A percentile compares a stretch with the other conserved stretches of the same genome.
phyloP scores from a whole-genome alignment of 2,329 filamentous ascomycete genomes.

The Calonectria montana region DNA sequence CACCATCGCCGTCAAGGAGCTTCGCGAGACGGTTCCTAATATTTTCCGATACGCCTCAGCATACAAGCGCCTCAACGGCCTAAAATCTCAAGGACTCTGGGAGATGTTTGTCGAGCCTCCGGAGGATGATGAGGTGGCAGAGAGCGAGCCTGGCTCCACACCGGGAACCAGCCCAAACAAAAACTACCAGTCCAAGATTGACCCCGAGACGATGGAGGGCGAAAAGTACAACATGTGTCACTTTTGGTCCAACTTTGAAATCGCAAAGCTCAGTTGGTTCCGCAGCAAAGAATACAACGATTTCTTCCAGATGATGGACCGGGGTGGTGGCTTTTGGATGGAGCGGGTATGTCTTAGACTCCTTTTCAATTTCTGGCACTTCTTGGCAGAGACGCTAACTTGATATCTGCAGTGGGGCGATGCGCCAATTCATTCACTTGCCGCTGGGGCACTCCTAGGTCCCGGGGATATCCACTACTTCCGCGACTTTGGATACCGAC shows the following conservation, averaged over 20 bases:
- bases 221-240: slow-evolving; percentile 99
- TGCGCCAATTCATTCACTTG: slow-evolving; percentile 96
- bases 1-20: slow-evolving; percentile 97
- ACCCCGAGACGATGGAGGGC: slow-evolving; percentile 94
- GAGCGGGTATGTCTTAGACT: slow-evolving; percentile 75
- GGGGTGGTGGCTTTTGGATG: slow-evolving; percentile 98
- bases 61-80: slow-evolving; percentile 92
- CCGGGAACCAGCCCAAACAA: slow-evolving; percentile 79
- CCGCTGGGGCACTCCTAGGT: slow-evolving; percentile 86
- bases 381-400: slow-evolving; percentile 37
- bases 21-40: slow-evolving; percentile 97
- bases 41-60: slow-evolving; percentile 99
- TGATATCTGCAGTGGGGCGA: slow-evolving; percentile 83
- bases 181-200: slow-evolving; percentile 80
- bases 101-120: slow-evolving; percentile 95
- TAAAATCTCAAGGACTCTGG: slow-evolving; percentile 93
- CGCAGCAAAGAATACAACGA: slow-evolving; percentile 97
- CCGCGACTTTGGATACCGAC: slow-evolving; percentile 97
- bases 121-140: slow-evolving; percentile 70
- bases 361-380: slow-evolving; percentile 5
- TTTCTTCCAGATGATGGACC: slow-evolving; percentile 99
- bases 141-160: slow-evolving; percentile 81
- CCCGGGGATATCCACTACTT: slow-evolving; percentile 96
- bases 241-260: slow-evolving; percentile 99
- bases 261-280: slow-evolving; percentile 94